phyloP scores from a whole-genome alignment of 148 eudicot species.

The Nepenthes gracilis region DNA sequence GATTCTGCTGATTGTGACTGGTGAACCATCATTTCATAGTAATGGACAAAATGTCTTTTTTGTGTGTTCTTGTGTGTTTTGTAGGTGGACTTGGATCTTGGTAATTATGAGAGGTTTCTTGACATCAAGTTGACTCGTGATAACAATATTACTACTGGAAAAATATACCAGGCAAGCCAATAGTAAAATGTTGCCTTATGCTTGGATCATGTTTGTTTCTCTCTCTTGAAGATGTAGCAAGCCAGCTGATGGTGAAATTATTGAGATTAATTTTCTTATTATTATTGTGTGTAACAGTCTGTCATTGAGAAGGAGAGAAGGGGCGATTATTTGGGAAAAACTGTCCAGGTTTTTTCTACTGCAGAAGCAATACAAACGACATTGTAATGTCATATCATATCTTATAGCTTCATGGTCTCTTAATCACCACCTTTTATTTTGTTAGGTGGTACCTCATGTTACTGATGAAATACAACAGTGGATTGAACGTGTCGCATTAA shows the following conservation, averaged over 20 bases:
- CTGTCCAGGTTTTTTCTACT: slow-evolving; percentile 65
- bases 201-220: neutral
- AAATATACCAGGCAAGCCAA: slow-evolving; percentile 65
- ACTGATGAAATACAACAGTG: slow-evolving; percentile 95
- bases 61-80: too few relatives aligned
- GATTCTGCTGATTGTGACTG: too few relatives aligned
- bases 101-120: slow-evolving; percentile 90
- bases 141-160: slow-evolving; percentile 91
- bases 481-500: slow-evolving; percentile 81
- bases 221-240: too few relatives aligned
- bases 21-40: too few relatives aligned
- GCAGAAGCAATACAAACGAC: neutral
- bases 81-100: slow-evolving; percentile 96
- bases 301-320: slow-evolving; percentile 87
- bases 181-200: neutral
- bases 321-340: slow-evolving; percentile 92
- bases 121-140: slow-evolving; percentile 75
- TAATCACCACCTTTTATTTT: slow-evolving; percentile 1
- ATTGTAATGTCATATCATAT: neutral
- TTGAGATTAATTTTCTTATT: slow-evolving; percentile 1
- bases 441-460: slow-evolving; percentile 91
- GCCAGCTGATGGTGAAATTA: too few relatives aligned
- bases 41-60: too few relatives aligned
- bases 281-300: slow-evolving; percentile 30
- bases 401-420: neutral